Evolutionary conservation across 2,329 filamentous ascomycete genomes (phyloP).

Genomic region (Pseudogymnoascus pannorum): DNA sequence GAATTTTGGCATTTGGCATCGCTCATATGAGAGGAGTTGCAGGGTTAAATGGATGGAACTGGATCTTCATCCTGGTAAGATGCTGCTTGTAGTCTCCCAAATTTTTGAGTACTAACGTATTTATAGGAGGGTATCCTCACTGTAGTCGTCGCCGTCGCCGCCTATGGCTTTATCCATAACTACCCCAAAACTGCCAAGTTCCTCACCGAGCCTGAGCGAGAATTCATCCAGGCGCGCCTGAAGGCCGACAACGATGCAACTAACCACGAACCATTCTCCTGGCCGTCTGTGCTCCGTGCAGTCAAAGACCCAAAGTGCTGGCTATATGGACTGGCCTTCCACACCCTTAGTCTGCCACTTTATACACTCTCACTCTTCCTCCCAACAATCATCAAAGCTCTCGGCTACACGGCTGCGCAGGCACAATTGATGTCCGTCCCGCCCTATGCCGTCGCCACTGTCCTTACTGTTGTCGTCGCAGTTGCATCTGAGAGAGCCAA

Average conservation of each 20-base stretch:
- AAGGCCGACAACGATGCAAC: constrained; percentile 63
- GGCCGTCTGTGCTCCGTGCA: constrained; percentile 56
- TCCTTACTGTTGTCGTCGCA: constrained; percentile 51
- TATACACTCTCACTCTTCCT: constrained; percentile 51
- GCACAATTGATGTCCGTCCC: constrained; percentile 56
- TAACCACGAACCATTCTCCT: constrained; percentile 59
- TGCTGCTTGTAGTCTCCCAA: not conserved
- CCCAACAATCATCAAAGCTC: constrained; percentile 46
- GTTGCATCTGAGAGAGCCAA: constrained; percentile 51
- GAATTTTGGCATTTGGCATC: constrained; percentile 49
- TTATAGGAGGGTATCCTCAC: constrained; percentile 46
- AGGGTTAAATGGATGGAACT: constrained; percentile 46
- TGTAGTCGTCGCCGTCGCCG: constrained; percentile 40
- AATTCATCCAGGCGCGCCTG: constrained; percentile 46
- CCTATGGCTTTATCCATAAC: constrained; percentile 59
- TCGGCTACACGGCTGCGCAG: constrained; percentile 46
- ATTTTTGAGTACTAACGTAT: not conserved
- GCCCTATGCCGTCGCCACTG: constrained; percentile 55
- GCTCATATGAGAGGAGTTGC: constrained; percentile 46
- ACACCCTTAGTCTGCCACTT: constrained; percentile 61
- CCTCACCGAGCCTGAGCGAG: constrained; percentile 39
- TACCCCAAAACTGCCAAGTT: constrained; percentile 54
- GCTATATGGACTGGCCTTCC: constrained; percentile 65
- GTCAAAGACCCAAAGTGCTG: constrained; percentile 63
- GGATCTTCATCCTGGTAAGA: constrained; percentile 46